Base-by-base conservation (phyloP, 2,329 filamentous ascomycete genomes). In the Monosporascus ibericus region DNA sequence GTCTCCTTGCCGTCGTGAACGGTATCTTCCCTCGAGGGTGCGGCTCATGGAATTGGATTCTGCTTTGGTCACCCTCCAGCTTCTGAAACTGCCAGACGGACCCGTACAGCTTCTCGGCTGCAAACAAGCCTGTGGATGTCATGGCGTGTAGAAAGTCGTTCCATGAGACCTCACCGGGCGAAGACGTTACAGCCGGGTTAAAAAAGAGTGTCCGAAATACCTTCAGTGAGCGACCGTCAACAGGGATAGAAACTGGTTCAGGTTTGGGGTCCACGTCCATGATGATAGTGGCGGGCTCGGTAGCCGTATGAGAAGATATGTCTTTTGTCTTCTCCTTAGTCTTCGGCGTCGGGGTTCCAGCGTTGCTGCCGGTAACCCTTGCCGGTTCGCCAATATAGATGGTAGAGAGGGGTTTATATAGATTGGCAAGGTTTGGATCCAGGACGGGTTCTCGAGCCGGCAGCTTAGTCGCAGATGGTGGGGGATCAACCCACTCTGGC, bases 41-140 rank as follows among this genome's bases (percentile, higher is more conserved):
- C 2, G 82, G 81, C 59, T 84, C 80, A 55, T 85, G 80, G 55
- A 85, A 81, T 50, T 82, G 77, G 34, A 85, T 85, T 24, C 72
- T 74, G 4, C 75, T 64, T 39, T 74, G 67, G 0, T 74, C 68
- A 49, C 75, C 70, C 22, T 73, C 53, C 5, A 61, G 62, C 3
- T 76, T 76, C 15, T 68, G 70, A 55, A 85, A 85, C 11, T 82
- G 77, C 82, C 82, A 86, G 0, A 77, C 76, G 1, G 78, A 84
- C 0, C 81, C 80, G 53, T 83, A 82, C 0, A 84, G 69, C 64
- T 86, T 84, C 64, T 81, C 68, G 0, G 72, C 72, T 0, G 59
- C 54, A 50, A 85, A 83, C 22, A 46, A 11, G 0, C 80, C 81
- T 0, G 71, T 69, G 0, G 68, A 68, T 0, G 59, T 55, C 74